These are phyloP conservation scores for Penicillium hordei DNA, from an alignment of 2,329 filamentous ascomycete species.

Conservation along the genomic window DNA sequence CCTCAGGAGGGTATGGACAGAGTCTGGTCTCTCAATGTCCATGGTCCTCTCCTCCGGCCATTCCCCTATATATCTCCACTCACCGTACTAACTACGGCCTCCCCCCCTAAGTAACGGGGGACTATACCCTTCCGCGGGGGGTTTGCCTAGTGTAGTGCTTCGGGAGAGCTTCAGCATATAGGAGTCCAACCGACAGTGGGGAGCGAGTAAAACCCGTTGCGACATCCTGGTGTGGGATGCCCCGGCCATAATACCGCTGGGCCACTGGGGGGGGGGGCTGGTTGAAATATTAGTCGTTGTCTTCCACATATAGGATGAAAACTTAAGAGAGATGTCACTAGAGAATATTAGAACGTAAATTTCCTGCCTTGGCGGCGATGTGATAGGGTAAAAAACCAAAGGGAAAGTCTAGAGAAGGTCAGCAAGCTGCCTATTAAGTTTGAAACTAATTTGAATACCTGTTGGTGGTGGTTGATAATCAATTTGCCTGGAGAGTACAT, in stretches of 20 bases:
- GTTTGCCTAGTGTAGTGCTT: not conserved
- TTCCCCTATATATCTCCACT: not conserved
- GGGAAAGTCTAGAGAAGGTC: rapidly evolving
- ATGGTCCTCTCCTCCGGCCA: not conserved
- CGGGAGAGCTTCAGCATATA: not conserved
- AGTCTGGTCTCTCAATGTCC: not conserved
- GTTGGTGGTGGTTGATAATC: not conserved
- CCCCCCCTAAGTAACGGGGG: not conserved
- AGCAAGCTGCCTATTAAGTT: rapidly evolving
- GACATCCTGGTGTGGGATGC: not conserved
- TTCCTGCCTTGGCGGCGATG: rapidly evolving
- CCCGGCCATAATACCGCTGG: not conserved
- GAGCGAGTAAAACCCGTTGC: not conserved
- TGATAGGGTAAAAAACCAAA: not conserved
- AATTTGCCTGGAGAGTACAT: not conserved
- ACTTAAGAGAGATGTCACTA: not conserved
- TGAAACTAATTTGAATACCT: not conserved
- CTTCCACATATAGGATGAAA: not conserved
- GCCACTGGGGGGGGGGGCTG: not conserved
- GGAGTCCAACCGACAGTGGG: not conserved
- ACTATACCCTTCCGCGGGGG: not conserved
- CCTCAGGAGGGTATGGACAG: not conserved
- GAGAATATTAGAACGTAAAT: too few species aligned
- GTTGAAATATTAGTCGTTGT: not conserved
- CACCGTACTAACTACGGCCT: not conserved